Base-by-base conservation (phyloP, 2,329 filamentous ascomycete species). In the Beauveria medogensis region DNA sequence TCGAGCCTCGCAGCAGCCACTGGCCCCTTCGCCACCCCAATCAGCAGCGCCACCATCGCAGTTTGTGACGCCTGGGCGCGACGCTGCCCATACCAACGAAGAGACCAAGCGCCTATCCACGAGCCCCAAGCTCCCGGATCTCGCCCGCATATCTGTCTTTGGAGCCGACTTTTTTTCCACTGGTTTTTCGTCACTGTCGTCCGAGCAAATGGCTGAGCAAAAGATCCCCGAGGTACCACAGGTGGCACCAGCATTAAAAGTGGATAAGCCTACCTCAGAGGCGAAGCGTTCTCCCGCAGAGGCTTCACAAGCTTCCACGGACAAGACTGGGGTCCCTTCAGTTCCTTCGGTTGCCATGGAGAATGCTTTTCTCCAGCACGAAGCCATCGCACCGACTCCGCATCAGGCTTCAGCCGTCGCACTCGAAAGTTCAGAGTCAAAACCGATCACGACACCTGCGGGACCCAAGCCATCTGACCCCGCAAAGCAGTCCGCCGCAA, bases 141-240 rank as follows among this genome's bases (percentile, higher is more conserved):
- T 88, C 3, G 75, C 77, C 14, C 81, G 84, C 28, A 75, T 87
- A 74, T 87, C 85, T 47, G 77, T 77, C 1, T 87, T 87, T 68
- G 82, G 83, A 1, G 74, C 81, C 47, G 82, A 85, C 62, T 75
- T 87, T 48, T 85, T 86, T 63, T 77, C 67, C 18, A 64, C 14
- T 28, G 59, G 59, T 1, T 61, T 61, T n/a, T 40, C 46, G 8
- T 46, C 54, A 5, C 12, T 56, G 54, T 57, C 72, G 18, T 59
- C 67, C 7, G 26, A 62, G 18, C 28, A 67, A 59, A 48, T 61
- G 7, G 53, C 41, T 28, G 34, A 48, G 18, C 43, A 56, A 43
- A 12, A 48, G 14, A 63, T 56, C 14, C 60, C 60, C 18, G 63
- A 64, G 3, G 53, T 58, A 2, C 52, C 61, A 14, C 26, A 58